Evolutionary conservation across 306 rosid genomes (phyloP), one percentile per base, ranked within the genome.

Genomic region (Luffa acutangula): DNA sequence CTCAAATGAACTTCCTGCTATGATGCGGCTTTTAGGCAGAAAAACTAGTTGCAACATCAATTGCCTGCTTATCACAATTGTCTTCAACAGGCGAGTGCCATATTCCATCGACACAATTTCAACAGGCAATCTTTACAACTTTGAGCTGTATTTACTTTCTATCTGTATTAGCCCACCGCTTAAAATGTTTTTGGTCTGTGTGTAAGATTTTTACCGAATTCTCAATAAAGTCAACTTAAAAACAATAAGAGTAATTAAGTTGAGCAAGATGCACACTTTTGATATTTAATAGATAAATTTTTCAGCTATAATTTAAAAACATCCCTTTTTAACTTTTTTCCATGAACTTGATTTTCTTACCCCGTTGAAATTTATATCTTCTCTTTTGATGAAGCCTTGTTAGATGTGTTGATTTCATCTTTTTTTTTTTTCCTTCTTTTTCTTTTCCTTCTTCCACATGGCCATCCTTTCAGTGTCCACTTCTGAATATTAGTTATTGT

Each of bases 401-500:
- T 59, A 25, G 66, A 59, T 59, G 31, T 56, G 37, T 15, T 60
- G 67, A 60, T 59, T 60, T 60, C 67, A 60, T 60, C 17, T 6
- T 60, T 60, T 57, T 18, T 17, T 10, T 60, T 25, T 25, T 25
- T 25, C 31, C 31, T 25, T 25, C 31, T 25, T 25, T 25, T 25
- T 25, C 1, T 25, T 11, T 25, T 3, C 15, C 51, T 52, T 58
- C 25, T 56, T 46, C 84, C 66, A 17, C 74, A 67, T 67, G 80
- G 60, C 83, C 80, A 39, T 92, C 78, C 58, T 85, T 75, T 84
- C 91, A 93, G 98, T 93, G 98, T 69, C 93, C 97, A 79, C 98
- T 93, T 88, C 91, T 93, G 53, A 93, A 91, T 78, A 81, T 93
- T 79, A 93, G 97, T 84, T 91, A 90, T 64, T 93, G 98, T 82